Conservation (phyloP, 169 alveolate species). For the Nephromyces sp. region DNA sequence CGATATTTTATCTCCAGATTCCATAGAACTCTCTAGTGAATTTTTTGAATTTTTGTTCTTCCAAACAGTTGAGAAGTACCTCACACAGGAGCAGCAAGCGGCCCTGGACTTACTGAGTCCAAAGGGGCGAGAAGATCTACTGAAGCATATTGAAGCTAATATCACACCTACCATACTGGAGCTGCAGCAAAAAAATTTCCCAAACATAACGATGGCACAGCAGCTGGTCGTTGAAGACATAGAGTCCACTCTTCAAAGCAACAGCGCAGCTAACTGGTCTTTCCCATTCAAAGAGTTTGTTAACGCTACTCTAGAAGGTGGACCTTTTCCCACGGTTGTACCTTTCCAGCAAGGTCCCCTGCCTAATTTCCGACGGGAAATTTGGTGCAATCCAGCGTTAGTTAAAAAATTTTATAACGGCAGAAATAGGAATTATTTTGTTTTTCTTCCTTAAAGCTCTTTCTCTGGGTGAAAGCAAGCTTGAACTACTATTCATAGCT, state of each 20-base stretch:
- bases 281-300: constrained; percentile 14
- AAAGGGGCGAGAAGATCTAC: no score
- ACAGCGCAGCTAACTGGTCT: constrained; percentile 20
- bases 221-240: neutral
- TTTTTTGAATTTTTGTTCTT: no score
- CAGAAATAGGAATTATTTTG: no score
- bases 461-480: no score
- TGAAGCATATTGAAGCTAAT: neutral
- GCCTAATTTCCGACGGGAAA: constrained; percentile 8
- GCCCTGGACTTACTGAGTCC: no score
- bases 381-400: constrained; percentile 14
- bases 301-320: constrained; percentile 18
- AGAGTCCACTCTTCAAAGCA: neutral
- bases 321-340: constrained; percentile 10
- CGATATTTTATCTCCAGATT: no score
- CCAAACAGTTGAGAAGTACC: no score
- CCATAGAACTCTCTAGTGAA: no score
- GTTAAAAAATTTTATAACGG: neutral
- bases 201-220: constrained; percentile 6
- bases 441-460: no score
- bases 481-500: no score
- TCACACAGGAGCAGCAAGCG: no score
- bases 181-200: constrained; percentile 12
- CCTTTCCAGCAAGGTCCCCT: neutral
- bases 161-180: neutral